Evolutionary conservation across 768 basidiomycete genomes (phyloP), one percentile per base, ranked within the genome.

Genomic region (Podaxis carcinomalis): DNA sequence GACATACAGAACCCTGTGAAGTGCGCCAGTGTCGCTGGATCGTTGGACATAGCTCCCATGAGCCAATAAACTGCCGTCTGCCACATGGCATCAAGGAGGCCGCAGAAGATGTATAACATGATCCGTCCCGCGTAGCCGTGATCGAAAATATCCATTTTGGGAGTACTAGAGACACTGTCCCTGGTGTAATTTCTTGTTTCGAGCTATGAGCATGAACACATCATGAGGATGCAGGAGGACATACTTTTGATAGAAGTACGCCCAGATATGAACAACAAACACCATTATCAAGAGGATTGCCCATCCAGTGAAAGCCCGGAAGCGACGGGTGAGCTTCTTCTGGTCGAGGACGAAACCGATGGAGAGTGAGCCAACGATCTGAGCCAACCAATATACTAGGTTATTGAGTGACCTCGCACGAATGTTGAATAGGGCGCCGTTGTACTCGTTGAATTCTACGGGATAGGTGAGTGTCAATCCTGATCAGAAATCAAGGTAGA

Each of bases 11-110:
- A 90, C 36, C 92, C 92, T 14, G 86, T 78, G 66, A 93, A 88
- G 68, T 90, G 81, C 0, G 90, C 90, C 19, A 92, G 82, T 69
- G 90, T 91, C 2, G 79, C 82, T 5, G 88, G 84, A 70, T 92
- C 84, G 65, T 93, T 92, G 27, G 88, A 89, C 86, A 93, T 89
- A 10, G 88, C 87, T 42, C 91, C 91, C 83, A 90, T 86, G 65
- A 89, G 75, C 88, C 88, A 90, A 70, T 91, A 91, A 9, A 86
- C 85, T 1, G 84, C 84, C 0, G 89, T 92, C 69, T 93, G 92
- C 89, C 90, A 93, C 85, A 90, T 88, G 3, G 91, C 78, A 64
- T 93, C 92, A 61, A 92, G 78, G 6, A 92, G 68, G 23, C 90
- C 88, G 62, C 84, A 89, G 73, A 86, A 82, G 62, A 90, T 83